Base-by-base conservation (phyloP, 2,329 filamentous ascomycete genomes). In the Penicillium sp. region DNA sequence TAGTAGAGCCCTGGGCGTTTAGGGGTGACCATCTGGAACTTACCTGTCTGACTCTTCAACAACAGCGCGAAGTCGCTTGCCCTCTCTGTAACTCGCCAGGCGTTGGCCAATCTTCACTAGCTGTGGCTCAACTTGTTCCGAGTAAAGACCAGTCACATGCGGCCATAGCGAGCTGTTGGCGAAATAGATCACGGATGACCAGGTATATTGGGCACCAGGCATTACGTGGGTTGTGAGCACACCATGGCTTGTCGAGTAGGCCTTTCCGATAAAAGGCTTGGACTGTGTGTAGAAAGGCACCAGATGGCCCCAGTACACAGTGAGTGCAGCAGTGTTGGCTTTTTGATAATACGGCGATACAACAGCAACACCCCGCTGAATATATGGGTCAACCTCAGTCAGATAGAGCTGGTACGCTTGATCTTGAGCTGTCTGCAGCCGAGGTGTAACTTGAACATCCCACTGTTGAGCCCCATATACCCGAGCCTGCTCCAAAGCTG, bases 111-210 rank as follows among this genome's bases (percentile, higher is more conserved):
- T 97, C 65, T 92, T 90, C 53, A 93, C 84, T 13, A 99, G 81
- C 73, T 99, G 95, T 13, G 95, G 95, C 75, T 97, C 92, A 3
- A 99, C 92, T 64, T 96, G 96, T 67, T 96, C 87, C 10, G 87
- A 84, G 67, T 97, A 97, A 5, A 97, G 77, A 13, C 89, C 81
- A 24, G 88, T 85, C 10, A 97, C 59, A 60, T 88, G 87, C 2
- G 93, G 93, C 88, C 90, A 94, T 14, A 97, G 78, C 2, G 86
- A 87, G 44, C 84, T 83, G 54, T 91, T 84, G 32, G 95, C 75
- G 67, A 97, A 93, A 11, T 82, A 76, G 54, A 85, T 83, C 0
- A 83, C 83, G 55, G 85, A 85, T 52, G 85, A 85, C 81, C 88
- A 90, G 3, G 83, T 84, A 79, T 85, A 89, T 53, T 84, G 81